Evolutionary conservation across 1,139 yeast species (phyloP).

Genomic region (Diutina scorzettiae): DNA sequence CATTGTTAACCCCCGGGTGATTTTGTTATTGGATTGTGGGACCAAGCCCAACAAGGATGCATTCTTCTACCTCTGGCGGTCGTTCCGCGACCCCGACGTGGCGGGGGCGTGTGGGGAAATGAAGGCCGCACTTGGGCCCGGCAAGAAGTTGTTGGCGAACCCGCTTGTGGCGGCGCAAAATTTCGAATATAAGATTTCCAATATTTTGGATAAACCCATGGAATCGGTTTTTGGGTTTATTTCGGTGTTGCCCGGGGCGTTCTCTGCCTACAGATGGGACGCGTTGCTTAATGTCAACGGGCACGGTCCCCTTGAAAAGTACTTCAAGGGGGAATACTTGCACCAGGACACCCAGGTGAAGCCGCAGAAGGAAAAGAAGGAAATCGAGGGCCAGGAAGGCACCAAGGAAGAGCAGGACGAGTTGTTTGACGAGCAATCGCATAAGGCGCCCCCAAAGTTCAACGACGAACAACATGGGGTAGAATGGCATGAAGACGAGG

Average conservation of each 20-base stretch:
- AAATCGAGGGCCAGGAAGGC: constrained; percentile 8
- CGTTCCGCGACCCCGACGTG: constrained; percentile 62
- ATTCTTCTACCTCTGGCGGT: constrained; percentile 65
- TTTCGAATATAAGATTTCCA: constrained; percentile 74
- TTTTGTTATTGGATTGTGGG: constrained; percentile 69
- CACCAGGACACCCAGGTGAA: constrained; percentile 32
- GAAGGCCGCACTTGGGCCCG: constrained; percentile 53
- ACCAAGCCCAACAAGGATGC: constrained; percentile 65
- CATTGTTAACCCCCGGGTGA: constrained; percentile 54
- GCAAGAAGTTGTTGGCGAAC: constrained; percentile 41
- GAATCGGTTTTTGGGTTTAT: constrained; percentile 77
- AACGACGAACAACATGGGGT: constrained; percentile 3
- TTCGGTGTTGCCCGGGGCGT: constrained; percentile 77
- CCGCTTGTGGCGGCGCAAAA: constrained; percentile 80
- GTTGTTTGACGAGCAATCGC: constrained; percentile 2
- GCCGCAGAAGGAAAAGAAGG: background rate
- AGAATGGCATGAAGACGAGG: constrained; percentile 16
- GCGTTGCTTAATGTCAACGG: constrained; percentile 59
- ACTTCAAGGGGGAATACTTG: constrained; percentile 67
- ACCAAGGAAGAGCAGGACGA: background rate
- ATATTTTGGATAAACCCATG: constrained; percentile 73
- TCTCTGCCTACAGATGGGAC: constrained; percentile 68
- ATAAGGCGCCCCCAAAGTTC: background rate
- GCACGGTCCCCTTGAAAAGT: constrained; percentile 63
- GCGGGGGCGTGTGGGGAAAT: constrained; percentile 89